These are phyloP conservation scores for Scutellaria baicalensis DNA, from an alignment of 257 asterid species.

Conservation along the genomic window DNA sequence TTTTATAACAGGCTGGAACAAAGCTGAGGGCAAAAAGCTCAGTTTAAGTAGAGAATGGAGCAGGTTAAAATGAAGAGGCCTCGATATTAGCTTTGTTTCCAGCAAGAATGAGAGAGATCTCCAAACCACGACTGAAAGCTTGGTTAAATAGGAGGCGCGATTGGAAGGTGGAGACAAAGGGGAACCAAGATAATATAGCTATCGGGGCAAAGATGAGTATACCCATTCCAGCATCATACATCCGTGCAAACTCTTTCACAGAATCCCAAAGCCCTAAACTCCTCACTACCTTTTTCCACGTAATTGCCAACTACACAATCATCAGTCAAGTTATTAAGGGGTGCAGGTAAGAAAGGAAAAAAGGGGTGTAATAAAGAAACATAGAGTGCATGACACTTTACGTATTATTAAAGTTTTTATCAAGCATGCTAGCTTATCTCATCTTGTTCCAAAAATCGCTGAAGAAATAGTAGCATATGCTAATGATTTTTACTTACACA, in stretches of 20 bases:
- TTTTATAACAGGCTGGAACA: background rate
- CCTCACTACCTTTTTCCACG: slow-evolving; percentile 78
- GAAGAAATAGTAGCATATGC: slow-evolving; percentile 5
- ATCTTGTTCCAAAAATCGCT: background rate
- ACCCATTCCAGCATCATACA: slow-evolving; percentile 99
- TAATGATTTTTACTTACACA: slow-evolving; percentile 49
- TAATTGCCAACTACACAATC: slow-evolving; percentile 57
- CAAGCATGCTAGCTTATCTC: too few relatives aligned
- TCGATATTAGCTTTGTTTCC: slow-evolving; percentile 96
- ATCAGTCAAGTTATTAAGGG: background rate
- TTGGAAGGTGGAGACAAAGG: slow-evolving; percentile 95
- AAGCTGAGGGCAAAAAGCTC: background rate
- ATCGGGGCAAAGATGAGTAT: slow-evolving; percentile 81
- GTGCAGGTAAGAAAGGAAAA: background rate
- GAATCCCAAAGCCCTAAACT: slow-evolving; percentile 95
- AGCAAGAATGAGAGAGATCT: slow-evolving; percentile 94
- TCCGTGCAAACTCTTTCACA: slow-evolving; percentile 88
- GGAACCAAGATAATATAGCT: slow-evolving; percentile 92
- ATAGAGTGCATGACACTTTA: background rate
- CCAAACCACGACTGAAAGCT: slow-evolving; percentile 99
- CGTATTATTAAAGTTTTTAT: too few relatives aligned
- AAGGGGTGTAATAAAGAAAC: background rate
- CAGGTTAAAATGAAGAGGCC: slow-evolving; percentile 39
- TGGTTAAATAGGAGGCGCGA: slow-evolving; percentile 97
- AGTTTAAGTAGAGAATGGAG: background rate